phyloP scores from a whole-genome alignment of 371 early-diverging fungal genomes.

The Apophysomyces ossiformis region DNA sequence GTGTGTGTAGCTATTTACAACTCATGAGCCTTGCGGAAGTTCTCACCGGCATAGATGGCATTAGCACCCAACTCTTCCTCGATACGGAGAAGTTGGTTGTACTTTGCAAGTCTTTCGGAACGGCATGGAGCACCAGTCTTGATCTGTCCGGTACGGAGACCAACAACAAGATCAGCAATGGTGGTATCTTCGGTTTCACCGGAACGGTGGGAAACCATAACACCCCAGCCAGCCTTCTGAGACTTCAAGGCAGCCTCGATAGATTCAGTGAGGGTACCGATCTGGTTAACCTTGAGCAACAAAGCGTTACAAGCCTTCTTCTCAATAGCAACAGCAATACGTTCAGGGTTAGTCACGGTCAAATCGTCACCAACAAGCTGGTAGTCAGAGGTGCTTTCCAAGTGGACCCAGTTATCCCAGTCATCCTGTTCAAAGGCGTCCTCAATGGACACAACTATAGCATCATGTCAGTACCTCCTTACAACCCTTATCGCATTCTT shows the following conservation, averaged over 20 bases:
- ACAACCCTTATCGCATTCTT: slow-evolving; percentile 3
- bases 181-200: slow-evolving; percentile 99
- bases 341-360: slow-evolving; percentile 97
- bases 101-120: slow-evolving; percentile 97
- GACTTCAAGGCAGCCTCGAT: slow-evolving; percentile 80
- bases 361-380: slow-evolving; percentile 99
- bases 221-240: slow-evolving; percentile 91
- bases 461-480: background rate
- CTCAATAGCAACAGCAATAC: slow-evolving; percentile 89
- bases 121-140: slow-evolving; percentile 99
- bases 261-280: slow-evolving; percentile 97
- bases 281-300: slow-evolving; percentile 99
- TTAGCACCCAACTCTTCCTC: slow-evolving; percentile 84
- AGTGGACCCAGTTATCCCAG: slow-evolving; percentile 90
- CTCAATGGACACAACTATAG: slow-evolving; percentile 90
- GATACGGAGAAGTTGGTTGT: slow-evolving; percentile 97
- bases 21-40: slow-evolving; percentile 85
- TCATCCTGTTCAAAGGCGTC: slow-evolving; percentile 99
- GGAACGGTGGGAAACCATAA: slow-evolving; percentile 99
- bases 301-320: slow-evolving; percentile 96
- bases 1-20: slow-evolving; percentile 42
- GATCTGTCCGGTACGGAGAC: slow-evolving; percentile 97
- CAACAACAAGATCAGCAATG: slow-evolving; percentile 98
- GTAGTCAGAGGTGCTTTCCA: slow-evolving; percentile 68
- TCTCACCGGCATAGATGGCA: slow-evolving; percentile 90